Conservation (phyloP, 192 early-diverging fungal species). For the Backusella sp. region DNA sequence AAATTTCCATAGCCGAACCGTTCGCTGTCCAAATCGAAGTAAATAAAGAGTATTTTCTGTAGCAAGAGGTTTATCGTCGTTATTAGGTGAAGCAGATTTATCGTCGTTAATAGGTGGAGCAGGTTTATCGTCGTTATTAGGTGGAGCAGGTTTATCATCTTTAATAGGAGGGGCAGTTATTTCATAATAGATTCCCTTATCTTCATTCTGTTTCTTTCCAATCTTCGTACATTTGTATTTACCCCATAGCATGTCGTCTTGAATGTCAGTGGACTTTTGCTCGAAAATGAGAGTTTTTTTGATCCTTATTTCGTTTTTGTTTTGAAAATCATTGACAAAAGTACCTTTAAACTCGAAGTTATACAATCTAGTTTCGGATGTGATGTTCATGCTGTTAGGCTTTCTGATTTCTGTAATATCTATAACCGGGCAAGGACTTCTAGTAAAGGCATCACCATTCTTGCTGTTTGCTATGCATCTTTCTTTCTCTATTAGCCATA, state of each 20-base stretch:
- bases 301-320: background rate
- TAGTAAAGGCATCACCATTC: background rate
- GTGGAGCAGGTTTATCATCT: no score
- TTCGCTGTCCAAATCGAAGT: background rate
- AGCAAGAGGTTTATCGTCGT: no score
- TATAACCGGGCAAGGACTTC: background rate
- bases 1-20: background rate
- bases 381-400: background rate
- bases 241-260: background rate
- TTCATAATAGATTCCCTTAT: background rate
- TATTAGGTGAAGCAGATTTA: no score
- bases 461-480: background rate
- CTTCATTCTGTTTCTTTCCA: background rate
- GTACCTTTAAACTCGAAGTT: background rate
- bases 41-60: background rate
- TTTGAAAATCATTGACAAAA: background rate
- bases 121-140: no score
- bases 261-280: rapidly evolving
- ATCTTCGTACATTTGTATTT: background rate
- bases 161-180: background rate
- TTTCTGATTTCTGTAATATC: background rate
- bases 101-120: no score
- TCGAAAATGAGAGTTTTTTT: background rate
- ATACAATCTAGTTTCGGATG: background rate
- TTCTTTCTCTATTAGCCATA: background rate